Evolutionary conservation across 345 rosid species (phyloP).

Genomic region (Raphanus raphanistrum): DNA sequence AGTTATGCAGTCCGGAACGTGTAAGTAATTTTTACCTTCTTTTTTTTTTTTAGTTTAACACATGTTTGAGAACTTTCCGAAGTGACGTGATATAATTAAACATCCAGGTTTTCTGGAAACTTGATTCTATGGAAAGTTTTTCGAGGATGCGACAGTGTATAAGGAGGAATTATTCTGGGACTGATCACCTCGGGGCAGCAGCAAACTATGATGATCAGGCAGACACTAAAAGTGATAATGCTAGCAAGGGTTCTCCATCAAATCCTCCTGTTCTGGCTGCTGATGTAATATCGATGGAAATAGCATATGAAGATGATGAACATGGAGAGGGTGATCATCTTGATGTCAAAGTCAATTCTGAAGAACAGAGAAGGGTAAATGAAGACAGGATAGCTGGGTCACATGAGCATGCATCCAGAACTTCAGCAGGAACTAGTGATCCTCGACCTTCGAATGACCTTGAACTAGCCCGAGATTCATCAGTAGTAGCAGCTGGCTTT

Average conservation of each 20-base stretch:
- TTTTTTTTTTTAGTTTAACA: neutral
- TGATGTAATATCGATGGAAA: slow-evolving; percentile 80
- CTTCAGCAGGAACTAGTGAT: slow-evolving; percentile 50
- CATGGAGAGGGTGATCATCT: slow-evolving; percentile 61
- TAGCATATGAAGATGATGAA: slow-evolving; percentile 77
- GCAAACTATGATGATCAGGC: slow-evolving; percentile 75
- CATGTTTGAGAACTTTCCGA: slow-evolving; percentile 12
- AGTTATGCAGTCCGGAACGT: slow-evolving; percentile 56
- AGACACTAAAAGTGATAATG: slow-evolving; percentile 46
- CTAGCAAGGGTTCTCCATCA: slow-evolving; percentile 54
- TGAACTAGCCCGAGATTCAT: slow-evolving; percentile 51
- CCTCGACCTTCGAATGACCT: slow-evolving; percentile 51
- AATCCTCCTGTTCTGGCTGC: slow-evolving; percentile 75
- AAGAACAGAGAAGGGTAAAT: slow-evolving; percentile 47
- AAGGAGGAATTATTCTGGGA: slow-evolving; percentile 78
- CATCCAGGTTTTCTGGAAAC: slow-evolving; percentile 91
- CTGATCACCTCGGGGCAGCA: slow-evolving; percentile 92
- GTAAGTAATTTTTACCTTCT: slow-evolving; percentile 45
- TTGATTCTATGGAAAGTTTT: slow-evolving; percentile 91
- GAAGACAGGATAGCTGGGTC: slow-evolving; percentile 49
- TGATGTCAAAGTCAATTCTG: slow-evolving; percentile 47
- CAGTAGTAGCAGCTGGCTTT: slow-evolving; percentile 79
- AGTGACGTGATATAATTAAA: slow-evolving; percentile 14
- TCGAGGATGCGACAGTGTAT: slow-evolving; percentile 92
- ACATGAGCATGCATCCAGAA: slow-evolving; percentile 53